Evolutionary conservation across 2,329 filamentous ascomycete species (phyloP).

Genomic region (Botryotinia convoluta): DNA sequence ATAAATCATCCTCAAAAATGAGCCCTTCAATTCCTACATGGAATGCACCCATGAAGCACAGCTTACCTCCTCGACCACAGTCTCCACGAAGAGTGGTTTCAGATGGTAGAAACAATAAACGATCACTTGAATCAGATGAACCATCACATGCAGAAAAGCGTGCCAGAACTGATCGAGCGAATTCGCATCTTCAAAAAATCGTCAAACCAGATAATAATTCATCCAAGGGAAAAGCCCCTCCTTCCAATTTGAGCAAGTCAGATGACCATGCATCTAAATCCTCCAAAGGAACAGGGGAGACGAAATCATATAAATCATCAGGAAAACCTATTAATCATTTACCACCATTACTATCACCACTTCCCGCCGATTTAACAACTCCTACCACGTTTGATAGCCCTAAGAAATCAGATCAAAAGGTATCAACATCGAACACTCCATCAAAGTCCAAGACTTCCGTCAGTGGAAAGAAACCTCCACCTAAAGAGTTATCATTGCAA

Average conservation of each 20-base stretch:
- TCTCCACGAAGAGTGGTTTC: slow-evolving; percentile 27
- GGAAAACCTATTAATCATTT: slow-evolving; percentile 18
- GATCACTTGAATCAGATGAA: slow-evolving; percentile 32
- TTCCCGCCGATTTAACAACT: slow-evolving; percentile 16
- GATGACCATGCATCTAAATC: slow-evolving; percentile 24
- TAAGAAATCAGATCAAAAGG: slow-evolving; percentile 16
- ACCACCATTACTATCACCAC: slow-evolving; percentile 21
- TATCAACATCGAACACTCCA: slow-evolving; percentile 25
- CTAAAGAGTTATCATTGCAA: slow-evolving; percentile 7
- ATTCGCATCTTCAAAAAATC: slow-evolving; percentile 21
- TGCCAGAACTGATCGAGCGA: slow-evolving; percentile 30
- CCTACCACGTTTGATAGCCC: slow-evolving; percentile 15
- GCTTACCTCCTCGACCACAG: slow-evolving; percentile 33
- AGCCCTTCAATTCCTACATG: slow-evolving; percentile 16
- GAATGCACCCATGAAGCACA: slow-evolving; percentile 28
- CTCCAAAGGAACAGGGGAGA: slow-evolving; percentile 21
- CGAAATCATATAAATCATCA: slow-evolving; percentile 1
- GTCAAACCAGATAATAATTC: slow-evolving; percentile 26
- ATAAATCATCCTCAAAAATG: slow-evolving; percentile 13
- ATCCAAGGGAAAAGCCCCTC: slow-evolving; percentile 25
- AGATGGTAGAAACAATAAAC: slow-evolving; percentile 30
- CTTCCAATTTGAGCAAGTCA: slow-evolving; percentile 25
- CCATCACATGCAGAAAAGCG: slow-evolving; percentile 34
- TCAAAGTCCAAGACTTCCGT: slow-evolving; percentile 24
- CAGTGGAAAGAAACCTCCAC: slow-evolving; percentile 11